Base-by-base conservation (phyloP, 495 filamentous ascomycete species). In the Staphylotrichum tortipilum region DNA sequence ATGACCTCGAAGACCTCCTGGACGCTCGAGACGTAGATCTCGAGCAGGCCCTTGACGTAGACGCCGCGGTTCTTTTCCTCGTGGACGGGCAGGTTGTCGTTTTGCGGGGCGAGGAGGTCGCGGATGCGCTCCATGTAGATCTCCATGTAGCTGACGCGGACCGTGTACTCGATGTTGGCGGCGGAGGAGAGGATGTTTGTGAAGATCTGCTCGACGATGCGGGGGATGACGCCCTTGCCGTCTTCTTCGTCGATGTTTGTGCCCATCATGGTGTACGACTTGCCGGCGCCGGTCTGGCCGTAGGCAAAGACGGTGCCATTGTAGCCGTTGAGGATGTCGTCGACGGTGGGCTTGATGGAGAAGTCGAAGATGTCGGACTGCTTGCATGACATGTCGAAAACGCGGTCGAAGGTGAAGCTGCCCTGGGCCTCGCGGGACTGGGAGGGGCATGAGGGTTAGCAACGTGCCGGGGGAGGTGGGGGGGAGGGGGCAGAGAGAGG, bases 241-340 rank as follows among this genome's bases (percentile, higher is more conserved):
- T 81, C 75, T 0, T 89, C 86, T 67, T 96, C 87, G 58, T 94
- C 92, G 66, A 97, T 96, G 70, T 91, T 90, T 19, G 82, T 84
- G 45, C 90, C 90, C 92, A 97, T 98, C 92, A 98, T 98, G 1
- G 90, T 96, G 66, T 90, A 97, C 14, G 92, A 97, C 73, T 98
- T 98, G 68, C 92, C 92, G 5, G 94, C 90, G 66, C 92, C 92
- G 1, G 92, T 98, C 75, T 98, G 92, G 65, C 92, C 92, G 65
- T 98, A 98, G 54, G 92, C 92, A 64, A 98, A 97, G 44, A 98
- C 92, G 28, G 94, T 97, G 64, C 92, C 92, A 73, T 98, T 98
- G 78, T 98, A 98, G 53, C 92, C 92, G 68, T 95, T 94, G 43
- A 98, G 77, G 56, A 98, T 95, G 64, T 98, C 92, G 68, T 97